Evolutionary conservation across 2,329 filamentous ascomycete genomes (phyloP).

Genomic region (Hypoxylon sp.): DNA sequence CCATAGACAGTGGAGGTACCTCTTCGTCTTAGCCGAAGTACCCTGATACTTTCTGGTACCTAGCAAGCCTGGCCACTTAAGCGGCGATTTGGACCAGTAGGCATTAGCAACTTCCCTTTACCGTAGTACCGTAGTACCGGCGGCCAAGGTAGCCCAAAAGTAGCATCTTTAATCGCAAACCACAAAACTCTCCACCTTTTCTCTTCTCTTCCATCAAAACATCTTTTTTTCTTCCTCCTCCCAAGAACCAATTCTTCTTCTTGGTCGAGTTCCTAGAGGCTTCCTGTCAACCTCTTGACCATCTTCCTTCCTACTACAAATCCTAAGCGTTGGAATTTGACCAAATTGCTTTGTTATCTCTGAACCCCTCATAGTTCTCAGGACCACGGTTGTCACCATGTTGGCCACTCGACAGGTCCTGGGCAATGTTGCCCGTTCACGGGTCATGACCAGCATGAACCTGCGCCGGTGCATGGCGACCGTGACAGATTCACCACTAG

Average conservation of each 20-base stretch:
- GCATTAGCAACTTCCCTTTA: constrained; percentile 43
- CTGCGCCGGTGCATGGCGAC: constrained; percentile 83
- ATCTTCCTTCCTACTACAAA: constrained; percentile 50
- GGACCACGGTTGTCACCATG: constrained; percentile 67
- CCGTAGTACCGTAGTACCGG: constrained; percentile 42
- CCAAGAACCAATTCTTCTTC: constrained; percentile 45
- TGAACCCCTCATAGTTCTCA: constrained; percentile 45
- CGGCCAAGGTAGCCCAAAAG: constrained; percentile 30
- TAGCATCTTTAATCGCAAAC: constrained; percentile 55
- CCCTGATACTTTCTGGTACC: constrained; percentile 36
- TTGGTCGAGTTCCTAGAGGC: constrained; percentile 53
- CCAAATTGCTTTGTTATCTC: constrained; percentile 41
- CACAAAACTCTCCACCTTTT: constrained; percentile 58
- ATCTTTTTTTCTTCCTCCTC: constrained; percentile 48
- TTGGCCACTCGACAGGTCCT: constrained; percentile 80
- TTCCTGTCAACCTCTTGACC: constrained; percentile 50
- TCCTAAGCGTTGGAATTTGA: constrained; percentile 55
- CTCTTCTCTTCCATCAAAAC: constrained; percentile 47
- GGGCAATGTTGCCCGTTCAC: constrained; percentile 73
- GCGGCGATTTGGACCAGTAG: constrained; percentile 36
- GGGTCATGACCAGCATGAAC: constrained; percentile 70
- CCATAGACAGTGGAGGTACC: constrained; percentile 44
- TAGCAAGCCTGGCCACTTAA: constrained; percentile 29
- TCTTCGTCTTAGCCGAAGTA: constrained; percentile 51
- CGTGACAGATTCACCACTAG: constrained; percentile 86